Base-by-base conservation (phyloP, 73 alveolate genomes). In the Tetrahymena elliotti region DNA sequence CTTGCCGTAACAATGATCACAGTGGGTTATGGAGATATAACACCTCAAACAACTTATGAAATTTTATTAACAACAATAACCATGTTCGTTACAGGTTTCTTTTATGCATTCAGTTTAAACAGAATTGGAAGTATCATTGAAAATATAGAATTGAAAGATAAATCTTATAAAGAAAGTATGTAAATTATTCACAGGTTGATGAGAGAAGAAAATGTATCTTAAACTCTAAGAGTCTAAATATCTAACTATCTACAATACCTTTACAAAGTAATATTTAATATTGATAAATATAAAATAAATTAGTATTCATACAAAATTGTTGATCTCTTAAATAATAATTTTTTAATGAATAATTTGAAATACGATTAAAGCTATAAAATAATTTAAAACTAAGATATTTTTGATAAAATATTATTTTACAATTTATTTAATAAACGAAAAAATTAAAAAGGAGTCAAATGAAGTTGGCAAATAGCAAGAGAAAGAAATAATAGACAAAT, bases 1-100 rank as follows among this genome's bases (percentile, higher is more conserved):
- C 96, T 99, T n/a, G 54, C 96, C 3, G 96, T 97, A 93, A 97
- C 99, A 4, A 94, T 98, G 94, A 97, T 97, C 22, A 98, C 99
- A 5, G 99, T 97, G 0, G 99, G 99, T 18, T 98, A 97, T 96
- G 99, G 99, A 27, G 99, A 98, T 93, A 95, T 98, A 8, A 97
- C 98, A 18, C 97, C 98, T 6, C 96, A 68, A 36, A 97, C 96
- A n/a, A 34, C 93, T 27, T n/a, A 93, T 37, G 99, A 98, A 95
- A 96, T 96, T 84, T 33, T 96, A 5, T 84, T 98, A 52, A 94
- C 98, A 22, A 95, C 96, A 35, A 31, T 96, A 34, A 97, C 98
- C 98, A 97, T 98, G 99, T 93, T 97, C 84, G 95, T 97, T 47
- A 83, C 95, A 47, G 93, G 95, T 40, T 84, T 93, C 31, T 84